These are phyloP conservation scores for Rhizophora mangle DNA, from an alignment of 345 rosid species.

Conservation along the genomic window DNA sequence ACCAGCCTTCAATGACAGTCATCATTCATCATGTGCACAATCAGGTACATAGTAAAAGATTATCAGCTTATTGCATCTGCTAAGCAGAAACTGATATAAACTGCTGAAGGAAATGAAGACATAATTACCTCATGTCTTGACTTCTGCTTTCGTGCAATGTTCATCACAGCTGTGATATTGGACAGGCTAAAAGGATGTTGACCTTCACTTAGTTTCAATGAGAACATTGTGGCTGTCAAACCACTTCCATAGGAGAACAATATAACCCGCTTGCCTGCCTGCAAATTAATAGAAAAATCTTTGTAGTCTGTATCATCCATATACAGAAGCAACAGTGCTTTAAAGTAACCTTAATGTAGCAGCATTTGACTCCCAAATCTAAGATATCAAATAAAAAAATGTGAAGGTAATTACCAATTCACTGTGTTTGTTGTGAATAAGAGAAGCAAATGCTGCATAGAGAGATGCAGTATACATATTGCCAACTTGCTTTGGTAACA, in stretches of 20 bases:
- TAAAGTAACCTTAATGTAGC: background rate
- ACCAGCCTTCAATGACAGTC: no score
- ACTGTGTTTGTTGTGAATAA: conserved; percentile 67
- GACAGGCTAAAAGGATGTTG: conserved; percentile 75
- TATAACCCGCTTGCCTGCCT: conserved; percentile 79
- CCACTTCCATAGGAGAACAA: conserved; percentile 99
- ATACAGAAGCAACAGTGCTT: conserved; percentile 1
- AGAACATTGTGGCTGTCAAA: conserved; percentile 84
- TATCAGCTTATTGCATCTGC: background rate
- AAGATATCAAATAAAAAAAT: background rate
- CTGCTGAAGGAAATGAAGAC: background rate
- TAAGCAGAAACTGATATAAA: background rate
- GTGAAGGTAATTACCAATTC: conserved; percentile 56
- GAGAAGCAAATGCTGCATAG: conserved; percentile 93
- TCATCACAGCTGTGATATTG: conserved; percentile 71
- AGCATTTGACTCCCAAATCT: background rate
- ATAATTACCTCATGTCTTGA: conserved; percentile 80
- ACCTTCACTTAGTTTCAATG: conserved; percentile 59
- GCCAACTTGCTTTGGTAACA: conserved; percentile 94
- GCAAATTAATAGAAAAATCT: conserved; percentile 16
- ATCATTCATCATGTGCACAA: no score
- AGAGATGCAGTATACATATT: conserved; percentile 99
- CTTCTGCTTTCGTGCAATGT: conserved; percentile 64
- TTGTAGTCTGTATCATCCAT: background rate
- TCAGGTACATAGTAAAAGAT: no score